Base-by-base conservation (phyloP, 352 stramenopile species). In the Phytophthora melonis region DNA sequence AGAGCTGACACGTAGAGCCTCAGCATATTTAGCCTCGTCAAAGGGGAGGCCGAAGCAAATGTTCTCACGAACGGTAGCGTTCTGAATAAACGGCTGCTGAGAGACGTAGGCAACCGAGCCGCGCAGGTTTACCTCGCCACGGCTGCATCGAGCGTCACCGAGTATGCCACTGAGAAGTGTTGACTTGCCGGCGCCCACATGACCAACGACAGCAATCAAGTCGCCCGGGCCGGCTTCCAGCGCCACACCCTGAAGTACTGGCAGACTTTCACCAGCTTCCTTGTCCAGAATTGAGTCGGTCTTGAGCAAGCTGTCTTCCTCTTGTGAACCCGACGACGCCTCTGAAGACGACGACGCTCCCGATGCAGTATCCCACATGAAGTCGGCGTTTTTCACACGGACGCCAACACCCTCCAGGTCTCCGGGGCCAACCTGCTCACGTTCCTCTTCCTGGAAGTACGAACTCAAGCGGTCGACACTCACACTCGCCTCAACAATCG, bases 51-150 rank as follows among this genome's bases (percentile, higher is more conserved):
- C 88, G 77, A 99, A 99, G 57, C 98, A 90, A 75, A 99, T 98
- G 79, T 99, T 99, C 50, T 99, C 95, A 19, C 90, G 84, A 18
- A 99, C 77, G 3, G 92, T 98, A 10, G 94, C 97, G 72, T 99
- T 99, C 66, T 99, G 89, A 66, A 99, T 99, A 68, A 99, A 99
- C 8, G 98, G 90, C 30, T 93, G 96, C 77, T 99, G 97, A 13
- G 94, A 83, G 49, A 98, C 96, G 68, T 98, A 99, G 1, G 94
- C 96, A 8, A 99, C 83, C 16, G 83, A 93, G 6, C 97, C 98
- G 19, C 88, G 84, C 3, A 98, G 75, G 9, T 73, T 66, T 1
- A 97, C 84, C 8, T 79, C 60, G 3, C 87, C 87, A 3, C 63
- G 66, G 30, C 69, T 83, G 54, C 80, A 91, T n/a, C 83, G 80